Evolutionary conservation across 2,329 filamentous ascomycete genomes (phyloP).

Genomic region (Nothopassalora personata): DNA sequence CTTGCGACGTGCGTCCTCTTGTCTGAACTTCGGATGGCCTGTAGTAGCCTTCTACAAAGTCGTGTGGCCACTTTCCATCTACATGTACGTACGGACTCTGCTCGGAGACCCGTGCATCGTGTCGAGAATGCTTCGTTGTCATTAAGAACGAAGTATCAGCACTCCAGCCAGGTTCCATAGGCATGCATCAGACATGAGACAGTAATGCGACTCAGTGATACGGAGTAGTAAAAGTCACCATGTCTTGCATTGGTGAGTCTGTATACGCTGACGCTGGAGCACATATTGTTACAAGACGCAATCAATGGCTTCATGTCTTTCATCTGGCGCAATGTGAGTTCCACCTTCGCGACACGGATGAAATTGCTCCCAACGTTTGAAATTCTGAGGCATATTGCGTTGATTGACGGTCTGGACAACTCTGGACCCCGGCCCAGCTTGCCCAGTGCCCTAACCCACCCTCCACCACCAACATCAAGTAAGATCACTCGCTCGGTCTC

Average conservation of each 20-base stretch:
- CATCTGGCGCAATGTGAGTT: not conserved
- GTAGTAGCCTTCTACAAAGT: too few relatives aligned
- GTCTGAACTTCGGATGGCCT: too few relatives aligned
- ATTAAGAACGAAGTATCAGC: too few relatives aligned
- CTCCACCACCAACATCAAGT: conserved; percentile 32
- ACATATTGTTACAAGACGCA: not conserved
- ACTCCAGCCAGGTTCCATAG: too few relatives aligned
- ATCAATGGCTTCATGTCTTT: not conserved
- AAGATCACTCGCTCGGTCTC: not conserved
- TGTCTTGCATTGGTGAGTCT: not conserved
- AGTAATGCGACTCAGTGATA: not conserved
- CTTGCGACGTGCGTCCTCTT: too few relatives aligned
- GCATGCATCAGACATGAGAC: not conserved
- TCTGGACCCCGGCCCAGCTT: conserved; percentile 19
- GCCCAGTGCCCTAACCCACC: conserved; percentile 28
- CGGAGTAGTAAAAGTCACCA: not conserved
- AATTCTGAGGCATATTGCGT: not conserved
- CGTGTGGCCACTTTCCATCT: too few relatives aligned
- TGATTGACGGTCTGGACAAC: not conserved
- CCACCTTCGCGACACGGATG: not conserved
- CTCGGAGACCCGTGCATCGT: too few relatives aligned
- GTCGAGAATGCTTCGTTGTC: too few relatives aligned
- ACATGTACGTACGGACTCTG: too few relatives aligned
- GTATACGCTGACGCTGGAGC: not conserved
- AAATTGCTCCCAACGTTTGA: not conserved